These are phyloP conservation scores for Sporothrix phasma DNA, from an alignment of 2,329 filamentous ascomycete genomes.

Conservation along the genomic window DNA sequence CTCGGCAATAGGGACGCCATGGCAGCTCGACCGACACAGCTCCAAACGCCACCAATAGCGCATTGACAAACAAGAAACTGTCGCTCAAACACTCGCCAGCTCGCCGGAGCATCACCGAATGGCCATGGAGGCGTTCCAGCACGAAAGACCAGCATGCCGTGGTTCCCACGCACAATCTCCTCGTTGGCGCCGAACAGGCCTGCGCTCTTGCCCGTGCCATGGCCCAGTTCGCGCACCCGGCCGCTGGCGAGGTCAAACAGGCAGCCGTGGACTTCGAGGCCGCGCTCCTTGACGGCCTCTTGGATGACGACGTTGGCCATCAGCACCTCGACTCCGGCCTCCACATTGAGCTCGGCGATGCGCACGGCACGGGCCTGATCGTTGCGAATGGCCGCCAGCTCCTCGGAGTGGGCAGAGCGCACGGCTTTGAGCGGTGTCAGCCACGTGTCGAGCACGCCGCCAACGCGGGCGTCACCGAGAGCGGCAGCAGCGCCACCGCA, in stretches of 20 bases:
- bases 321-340: constrained; percentile 55
- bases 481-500: constrained; percentile 59
- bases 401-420: constrained; percentile 37
- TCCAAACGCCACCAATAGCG: not conserved
- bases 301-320: constrained; percentile 59
- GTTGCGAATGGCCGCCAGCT: constrained; percentile 46
- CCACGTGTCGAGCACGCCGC: constrained; percentile 47
- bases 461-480: constrained; percentile 36
- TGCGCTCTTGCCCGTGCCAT: constrained; percentile 30
- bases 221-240: constrained; percentile 38
- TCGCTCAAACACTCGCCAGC: no score
- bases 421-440: constrained; percentile 41
- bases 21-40: not conserved
- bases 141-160: constrained; percentile 42
- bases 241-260: constrained; percentile 55
- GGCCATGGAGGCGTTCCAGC: constrained; percentile 31
- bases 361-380: constrained; percentile 45
- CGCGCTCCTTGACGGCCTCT: constrained; percentile 60
- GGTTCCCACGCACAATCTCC: constrained; percentile 37
- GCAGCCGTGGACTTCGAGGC: constrained; percentile 65
- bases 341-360: constrained; percentile 69
- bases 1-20: not conserved
- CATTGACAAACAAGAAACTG: not conserved
- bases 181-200: constrained; percentile 18
- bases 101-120: not conserved